Percentiles rank a stretch among this genome's conserved stretches.
These are phyloP conservation scores for Colletotrichum sp. DNA, from an alignment of 2,329 filamentous ascomycete genomes.

Conservation along the genomic window DNA sequence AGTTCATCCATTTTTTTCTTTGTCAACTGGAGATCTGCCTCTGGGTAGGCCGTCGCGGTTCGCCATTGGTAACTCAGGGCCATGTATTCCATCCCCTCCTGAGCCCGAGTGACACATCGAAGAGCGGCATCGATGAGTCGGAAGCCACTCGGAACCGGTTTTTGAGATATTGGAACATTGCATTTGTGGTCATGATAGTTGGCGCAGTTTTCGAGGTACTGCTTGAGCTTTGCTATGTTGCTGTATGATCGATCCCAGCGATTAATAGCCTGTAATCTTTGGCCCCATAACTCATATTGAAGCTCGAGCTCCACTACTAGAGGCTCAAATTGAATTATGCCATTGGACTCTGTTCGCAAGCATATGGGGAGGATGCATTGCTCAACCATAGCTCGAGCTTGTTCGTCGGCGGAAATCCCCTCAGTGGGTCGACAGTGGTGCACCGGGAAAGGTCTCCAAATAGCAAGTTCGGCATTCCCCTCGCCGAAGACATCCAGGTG, in stretches of 20 bases:
- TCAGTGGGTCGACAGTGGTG: not conserved
- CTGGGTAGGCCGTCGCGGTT: not conserved
- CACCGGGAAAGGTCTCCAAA: not conserved
- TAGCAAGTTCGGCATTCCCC: not conserved
- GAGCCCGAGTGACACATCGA: not conserved
- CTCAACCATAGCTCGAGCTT: not conserved
- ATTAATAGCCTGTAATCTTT: not conserved
- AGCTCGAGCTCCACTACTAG: not conserved
- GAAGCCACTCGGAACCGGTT: not conserved
- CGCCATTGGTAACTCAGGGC: not conserved
- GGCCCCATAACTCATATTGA: not conserved
- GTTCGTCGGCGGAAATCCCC: not conserved
- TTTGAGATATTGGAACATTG: not conserved
- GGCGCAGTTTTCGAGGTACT: not conserved
- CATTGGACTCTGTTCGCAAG: not conserved
- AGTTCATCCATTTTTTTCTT: not conserved
- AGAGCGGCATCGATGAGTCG: not conserved
- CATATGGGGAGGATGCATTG: not conserved
- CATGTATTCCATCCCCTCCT: not conserved
- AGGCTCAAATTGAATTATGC: not conserved
- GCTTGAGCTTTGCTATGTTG: not conserved
- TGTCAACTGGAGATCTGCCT: not conserved
- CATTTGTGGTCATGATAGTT: not conserved
- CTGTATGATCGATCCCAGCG: not conserved
- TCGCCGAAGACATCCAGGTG: not conserved